phyloP scores from a whole-genome alignment of 1,139 yeast species.

The Geotrichum reessii region DNA sequence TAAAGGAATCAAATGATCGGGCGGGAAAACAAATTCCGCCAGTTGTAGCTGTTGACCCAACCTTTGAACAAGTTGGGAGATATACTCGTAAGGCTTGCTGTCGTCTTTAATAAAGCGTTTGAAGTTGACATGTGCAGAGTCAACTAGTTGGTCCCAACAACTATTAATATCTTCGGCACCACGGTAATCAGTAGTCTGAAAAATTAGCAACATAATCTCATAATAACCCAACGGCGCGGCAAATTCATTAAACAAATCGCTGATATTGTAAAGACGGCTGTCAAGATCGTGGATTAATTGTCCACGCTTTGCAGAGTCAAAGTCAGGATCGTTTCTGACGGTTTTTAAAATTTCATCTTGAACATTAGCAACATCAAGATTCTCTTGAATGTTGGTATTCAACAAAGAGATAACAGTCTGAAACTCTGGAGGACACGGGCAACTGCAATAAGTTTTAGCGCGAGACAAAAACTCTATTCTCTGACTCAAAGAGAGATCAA shows the following conservation, averaged over 20 bases:
- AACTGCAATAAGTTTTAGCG: conserved; percentile 88
- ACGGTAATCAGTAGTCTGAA: conserved; percentile 66
- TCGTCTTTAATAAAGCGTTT: conserved; percentile 28
- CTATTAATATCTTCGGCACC: conserved; percentile 37
- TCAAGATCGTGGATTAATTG: conserved; percentile 54
- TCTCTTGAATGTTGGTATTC: conserved; percentile 65
- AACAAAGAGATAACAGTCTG: conserved; percentile 58
- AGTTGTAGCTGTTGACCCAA: conserved; percentile 48
- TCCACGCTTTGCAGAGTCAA: conserved; percentile 42
- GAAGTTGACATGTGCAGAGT: conserved; percentile 27
- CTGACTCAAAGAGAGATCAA: conserved; percentile 59
- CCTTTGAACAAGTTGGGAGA: conserved; percentile 40
- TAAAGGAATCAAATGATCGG: conserved; percentile 62
- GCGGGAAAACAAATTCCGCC: conserved; percentile 75
- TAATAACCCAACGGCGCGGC: conserved; percentile 86
- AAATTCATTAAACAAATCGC: conserved; percentile 76
- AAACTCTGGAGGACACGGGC: conserved; percentile 71
- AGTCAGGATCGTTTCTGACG: conserved; percentile 54
- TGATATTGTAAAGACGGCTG: conserved; percentile 59
- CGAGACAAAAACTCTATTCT: conserved; percentile 86
- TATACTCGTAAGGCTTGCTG: conserved; percentile 32
- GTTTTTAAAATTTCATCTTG: conserved; percentile 73
- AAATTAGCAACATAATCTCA: conserved; percentile 71
- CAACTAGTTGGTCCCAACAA: conserved; percentile 37
- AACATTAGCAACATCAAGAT: conserved; percentile 79